These are phyloP conservation scores for Clathrospora elynae DNA, from an alignment of 2,329 filamentous ascomycete genomes.

Conservation along the genomic window DNA sequence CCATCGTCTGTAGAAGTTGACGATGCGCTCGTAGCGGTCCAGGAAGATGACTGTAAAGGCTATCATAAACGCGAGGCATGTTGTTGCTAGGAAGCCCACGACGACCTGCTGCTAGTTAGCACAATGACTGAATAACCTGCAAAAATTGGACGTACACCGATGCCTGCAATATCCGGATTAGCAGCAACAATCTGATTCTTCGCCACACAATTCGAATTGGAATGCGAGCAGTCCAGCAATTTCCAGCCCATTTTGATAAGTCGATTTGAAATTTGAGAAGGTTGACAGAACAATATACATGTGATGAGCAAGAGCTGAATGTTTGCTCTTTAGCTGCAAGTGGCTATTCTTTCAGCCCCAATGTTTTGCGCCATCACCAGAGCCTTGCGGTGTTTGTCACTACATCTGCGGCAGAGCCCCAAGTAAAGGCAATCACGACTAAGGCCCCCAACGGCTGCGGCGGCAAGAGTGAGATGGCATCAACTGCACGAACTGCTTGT, in stretches of 20 bases:
- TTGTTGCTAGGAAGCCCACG: conserved; percentile 35
- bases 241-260: conserved; percentile 20
- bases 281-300: too few relatives aligned
- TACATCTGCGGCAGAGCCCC: too few relatives aligned
- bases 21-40: conserved; percentile 29
- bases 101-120: conserved; percentile 27
- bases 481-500: too few relatives aligned
- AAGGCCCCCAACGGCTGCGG: too few relatives aligned
- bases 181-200: conserved; percentile 23
- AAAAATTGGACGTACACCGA: conserved; percentile 26
- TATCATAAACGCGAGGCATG: conserved; percentile 37
- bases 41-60: conserved; percentile 38
- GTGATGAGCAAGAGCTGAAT: too few relatives aligned
- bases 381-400: too few relatives aligned
- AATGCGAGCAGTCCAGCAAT: conserved; percentile 26
- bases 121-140: neutral
- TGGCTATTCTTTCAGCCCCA: too few relatives aligned
- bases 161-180: conserved; percentile 39
- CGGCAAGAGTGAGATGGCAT: too few relatives aligned
- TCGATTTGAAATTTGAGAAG: neutral
- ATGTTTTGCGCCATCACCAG: too few relatives aligned
- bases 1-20: conserved; percentile 21
- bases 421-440: too few relatives aligned
- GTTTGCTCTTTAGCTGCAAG: too few relatives aligned
- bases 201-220: conserved; percentile 16